Evolutionary conservation across 768 basidiomycete genomes (phyloP), one percentile per base, ranked within the genome.

Genomic region (Rhizopogon vesiculosus): DNA sequence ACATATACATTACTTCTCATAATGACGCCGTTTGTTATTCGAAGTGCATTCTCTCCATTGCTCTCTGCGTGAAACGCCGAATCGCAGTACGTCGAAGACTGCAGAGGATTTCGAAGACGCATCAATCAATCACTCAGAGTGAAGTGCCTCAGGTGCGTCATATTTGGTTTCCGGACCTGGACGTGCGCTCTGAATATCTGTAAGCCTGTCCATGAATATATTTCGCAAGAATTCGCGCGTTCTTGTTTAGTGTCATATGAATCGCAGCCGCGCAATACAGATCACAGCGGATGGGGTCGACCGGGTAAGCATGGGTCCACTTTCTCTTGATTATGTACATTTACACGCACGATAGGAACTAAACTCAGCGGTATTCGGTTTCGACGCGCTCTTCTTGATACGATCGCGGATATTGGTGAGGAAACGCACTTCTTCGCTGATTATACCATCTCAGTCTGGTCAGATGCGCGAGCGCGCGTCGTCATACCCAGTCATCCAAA

Each of bases 161-260:
- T 28, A n/a, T 33, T 40, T n/a, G 1, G 38, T 43, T 7, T 22
- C 28, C 29, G 53, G 25, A 29, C 38, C 57, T 43, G 41, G 41
- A 28, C 6, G 42, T 44, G 42, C 7, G 42, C 46, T 43, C 46
- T 61, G 31, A 40, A 49, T 18, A 41, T 39, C 19, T 33, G 39
- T 22, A 58, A 91, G 89, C 66, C 76, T 6, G 86, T 91, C 18
- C 80, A 83, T 61, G 76, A 79, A 54, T 87, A 86, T 60, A 80
- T 91, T 55, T 74, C 78, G 51, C 85, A 86, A 65, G 90, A 93
- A 64, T 90, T 85, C 66, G 77, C 83, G n/a, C 85, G 90, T 25
- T 74, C 83, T 18, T 89, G 87, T 68, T 72, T 90, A 41, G 77
- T 91, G 60, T 76, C 84, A 8, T 83, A 86, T 69, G 83, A 87